Base-by-base conservation (phyloP, 352 stramenopile species). In the Lagenidium sp. region DNA sequence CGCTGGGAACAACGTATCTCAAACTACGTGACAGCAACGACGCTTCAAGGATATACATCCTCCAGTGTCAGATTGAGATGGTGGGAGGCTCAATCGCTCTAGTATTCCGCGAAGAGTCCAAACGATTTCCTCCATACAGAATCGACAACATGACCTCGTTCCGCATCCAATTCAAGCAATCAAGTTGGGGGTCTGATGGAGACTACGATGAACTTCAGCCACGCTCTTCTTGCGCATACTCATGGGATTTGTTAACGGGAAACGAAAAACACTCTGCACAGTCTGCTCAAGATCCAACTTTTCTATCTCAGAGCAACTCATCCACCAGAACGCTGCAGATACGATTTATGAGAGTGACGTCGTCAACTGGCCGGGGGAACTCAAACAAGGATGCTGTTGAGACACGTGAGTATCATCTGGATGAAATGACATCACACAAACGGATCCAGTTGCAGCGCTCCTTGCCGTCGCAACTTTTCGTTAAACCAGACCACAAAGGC, bases 111-210 rank as follows among this genome's bases (percentile, higher is more conserved):
- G 77, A 89, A 60, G 82, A 94, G 53, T 94, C 76, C 15, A 81
- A 67, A 31, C 73, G 80, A 4, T 96, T 90, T 41, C 85, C 81
- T 18, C 85, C 82, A 12, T 96, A 96, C 50, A 72, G 85, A 38
- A 94, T 96, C 38, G 83, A 95, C 50, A 96, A 96, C 60, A 89
- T 90, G 68, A 94, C 83, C 19, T 93, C 81, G 15, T 92, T 91
- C 54, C 74, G 80, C 26, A 89, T 96, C 36, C 69, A 86, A 42
- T 94, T 79, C 58, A 87, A 86, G 42, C 82, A 95, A 50, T 64
- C 63, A 18, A 74, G 70, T 29, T 94, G 82, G 82, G 70, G 73
- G 18, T 60, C 64, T 6, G 70, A 82, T 16, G 75, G 67, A 19
- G 65, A 82, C 42, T 94, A 79, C 30, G 84, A 95, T 35, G 71